Conservation (phyloP, 2,329 filamentous ascomycete genomes). For the Eurotiales sp. region DNA sequence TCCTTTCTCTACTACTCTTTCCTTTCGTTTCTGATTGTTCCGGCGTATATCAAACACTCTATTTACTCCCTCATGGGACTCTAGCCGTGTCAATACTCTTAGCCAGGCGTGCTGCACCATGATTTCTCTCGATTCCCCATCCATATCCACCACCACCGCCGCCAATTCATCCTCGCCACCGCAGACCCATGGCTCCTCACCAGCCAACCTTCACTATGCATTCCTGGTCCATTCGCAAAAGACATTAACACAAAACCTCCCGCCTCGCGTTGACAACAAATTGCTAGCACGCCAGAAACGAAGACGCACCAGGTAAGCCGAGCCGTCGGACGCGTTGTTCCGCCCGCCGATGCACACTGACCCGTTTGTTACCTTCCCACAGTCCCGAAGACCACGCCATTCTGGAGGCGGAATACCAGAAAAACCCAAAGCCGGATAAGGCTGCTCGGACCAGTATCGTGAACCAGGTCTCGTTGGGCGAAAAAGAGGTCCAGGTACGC, state of each 20-base stretch:
- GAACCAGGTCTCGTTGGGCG: slow-evolving; percentile 77
- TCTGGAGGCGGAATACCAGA: slow-evolving; percentile 78
- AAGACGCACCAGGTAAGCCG: slow-evolving; percentile 57
- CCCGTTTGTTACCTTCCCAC: too few relatives aligned
- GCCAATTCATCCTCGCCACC: slow-evolving; percentile 31
- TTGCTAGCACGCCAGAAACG: slow-evolving; percentile 58
- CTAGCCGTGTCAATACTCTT: neutral
- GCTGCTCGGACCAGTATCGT: slow-evolving; percentile 79
- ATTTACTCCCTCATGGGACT: slow-evolving; percentile 7
- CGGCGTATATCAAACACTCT: too few relatives aligned
- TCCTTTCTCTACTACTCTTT: neutral
- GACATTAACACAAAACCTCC: slow-evolving; percentile 53
- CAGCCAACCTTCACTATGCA: slow-evolving; percentile 43
- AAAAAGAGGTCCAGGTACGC: slow-evolving; percentile 93
- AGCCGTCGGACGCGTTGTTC: neutral
- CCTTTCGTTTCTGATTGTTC: neutral
- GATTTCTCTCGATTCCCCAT: slow-evolving; percentile 32
- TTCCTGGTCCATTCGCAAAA: slow-evolving; percentile 60
- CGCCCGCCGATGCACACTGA: too few relatives aligned
- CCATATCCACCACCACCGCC: slow-evolving; percentile 25
- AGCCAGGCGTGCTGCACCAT: slow-evolving; percentile 22
- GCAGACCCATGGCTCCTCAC: slow-evolving; percentile 29
- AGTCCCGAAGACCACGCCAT: slow-evolving; percentile 86
- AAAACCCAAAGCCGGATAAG: slow-evolving; percentile 89
- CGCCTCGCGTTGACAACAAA: slow-evolving; percentile 58